A percentile compares a stretch with the other conserved stretches of the same genome.
phyloP scores from a whole-genome alignment of 2,329 filamentous ascomycete species.

The Beauveria caledonica region DNA sequence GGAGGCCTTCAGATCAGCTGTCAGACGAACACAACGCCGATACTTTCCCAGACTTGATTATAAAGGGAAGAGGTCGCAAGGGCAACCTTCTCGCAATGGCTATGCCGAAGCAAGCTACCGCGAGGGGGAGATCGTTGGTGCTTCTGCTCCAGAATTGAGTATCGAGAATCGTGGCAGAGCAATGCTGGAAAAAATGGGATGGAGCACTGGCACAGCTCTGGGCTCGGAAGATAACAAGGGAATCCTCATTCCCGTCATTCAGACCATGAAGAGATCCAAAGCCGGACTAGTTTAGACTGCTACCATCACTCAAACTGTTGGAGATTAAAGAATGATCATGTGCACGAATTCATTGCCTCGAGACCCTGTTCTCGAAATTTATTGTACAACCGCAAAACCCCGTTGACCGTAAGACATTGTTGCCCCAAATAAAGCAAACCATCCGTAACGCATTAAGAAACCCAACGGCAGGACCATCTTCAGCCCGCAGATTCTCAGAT shows the following conservation, averaged over 20 bases:
- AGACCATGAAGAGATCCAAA: slow-evolving; percentile 79
- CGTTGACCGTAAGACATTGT: slow-evolving; percentile 63
- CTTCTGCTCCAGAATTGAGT: slow-evolving; percentile 74
- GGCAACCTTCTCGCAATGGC: slow-evolving; percentile 17
- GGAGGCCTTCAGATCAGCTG: slow-evolving; percentile 41
- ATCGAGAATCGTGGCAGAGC: slow-evolving; percentile 73
- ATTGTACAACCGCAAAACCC: slow-evolving; percentile 69
- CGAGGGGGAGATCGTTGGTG: slow-evolving; percentile 85
- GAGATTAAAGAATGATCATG: slow-evolving; percentile 36
- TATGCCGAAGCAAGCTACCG: slow-evolving; percentile 50
- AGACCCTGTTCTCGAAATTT: slow-evolving; percentile 56
- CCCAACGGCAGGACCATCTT: slow-evolving; percentile 27
- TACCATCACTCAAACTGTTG: slow-evolving; percentile 13
- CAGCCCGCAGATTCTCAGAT: slow-evolving; percentile 40
- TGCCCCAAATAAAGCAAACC: slow-evolving; percentile 58
- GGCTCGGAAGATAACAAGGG: slow-evolving; percentile 80
- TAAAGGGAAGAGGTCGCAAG: slow-evolving; percentile 26
- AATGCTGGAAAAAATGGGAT: slow-evolving; percentile 97
- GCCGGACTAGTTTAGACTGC: slow-evolving; percentile 62
- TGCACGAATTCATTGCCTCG: slow-evolving; percentile 55
- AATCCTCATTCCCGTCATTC: slow-evolving; percentile 75
- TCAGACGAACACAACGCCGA: slow-evolving; percentile 39
- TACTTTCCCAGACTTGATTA: slow-evolving; percentile 48
- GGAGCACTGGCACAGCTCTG: slow-evolving; percentile 77
- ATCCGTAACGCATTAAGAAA: slow-evolving; percentile 70